Evolutionary conservation across 768 basidiomycete genomes (phyloP).

Genomic region (Kwoniella heveanensis): DNA sequence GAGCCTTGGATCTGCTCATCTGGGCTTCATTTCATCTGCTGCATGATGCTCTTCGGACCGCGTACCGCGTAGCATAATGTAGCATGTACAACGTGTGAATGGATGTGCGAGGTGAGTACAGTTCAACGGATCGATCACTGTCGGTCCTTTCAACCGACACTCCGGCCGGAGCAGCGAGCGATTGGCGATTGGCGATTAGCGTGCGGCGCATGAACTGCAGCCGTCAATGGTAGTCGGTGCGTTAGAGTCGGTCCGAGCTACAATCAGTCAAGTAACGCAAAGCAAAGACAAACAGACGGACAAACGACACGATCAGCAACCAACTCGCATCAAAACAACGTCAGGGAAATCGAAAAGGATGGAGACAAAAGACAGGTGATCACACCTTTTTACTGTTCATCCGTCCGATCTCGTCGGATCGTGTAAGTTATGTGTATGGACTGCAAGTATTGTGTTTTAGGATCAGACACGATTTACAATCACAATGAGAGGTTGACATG

Average conservation of each 20-base stretch:
- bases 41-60: background rate
- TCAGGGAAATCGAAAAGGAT: too few relatives aligned
- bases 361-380: slow-evolving; percentile 14
- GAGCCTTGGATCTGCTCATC: background rate
- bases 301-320: too few relatives aligned
- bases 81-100: background rate
- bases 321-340: background rate
- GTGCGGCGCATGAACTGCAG: too few relatives aligned
- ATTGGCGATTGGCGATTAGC: too few relatives aligned
- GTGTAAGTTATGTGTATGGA: too few relatives aligned
- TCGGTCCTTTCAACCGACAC: background rate
- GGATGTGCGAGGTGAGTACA: too few relatives aligned
- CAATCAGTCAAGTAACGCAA: background rate
- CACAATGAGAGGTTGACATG: too few relatives aligned
- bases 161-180: slow-evolving; percentile 1
- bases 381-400: background rate
- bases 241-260: background rate
- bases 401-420: slow-evolving; percentile 13
- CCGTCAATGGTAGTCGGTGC: too few relatives aligned
- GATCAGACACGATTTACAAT: too few relatives aligned
- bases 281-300: background rate
- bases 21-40: background rate
- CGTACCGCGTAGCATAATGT: background rate
- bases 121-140: background rate
- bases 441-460: too few relatives aligned